These are phyloP conservation scores for Cercospora sojina DNA, from an alignment of 2,329 filamentous ascomycete genomes.

Conservation along the genomic window DNA sequence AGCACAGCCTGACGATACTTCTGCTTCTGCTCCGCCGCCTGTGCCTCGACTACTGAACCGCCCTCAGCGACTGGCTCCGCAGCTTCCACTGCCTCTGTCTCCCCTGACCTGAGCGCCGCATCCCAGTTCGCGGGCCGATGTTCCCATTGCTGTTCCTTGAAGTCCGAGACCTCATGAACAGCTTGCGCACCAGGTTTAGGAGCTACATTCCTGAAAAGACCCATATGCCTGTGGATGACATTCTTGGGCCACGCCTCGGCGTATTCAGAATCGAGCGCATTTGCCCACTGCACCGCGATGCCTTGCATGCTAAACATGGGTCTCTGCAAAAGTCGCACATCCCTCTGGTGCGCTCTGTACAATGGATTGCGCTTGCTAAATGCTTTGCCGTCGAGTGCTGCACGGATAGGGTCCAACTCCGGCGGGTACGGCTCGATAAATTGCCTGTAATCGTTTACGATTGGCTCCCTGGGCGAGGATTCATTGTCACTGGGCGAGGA, in stretches of 20 bases:
- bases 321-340: constrained; percentile 14
- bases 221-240: constrained; percentile 36
- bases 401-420: constrained; percentile 14
- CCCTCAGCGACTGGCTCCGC: neutral
- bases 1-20: constrained; percentile 1
- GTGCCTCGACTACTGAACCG: neutral
- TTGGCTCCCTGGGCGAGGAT: neutral
- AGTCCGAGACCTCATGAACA: constrained; percentile 1
- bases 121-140: neutral
- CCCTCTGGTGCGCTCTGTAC: neutral
- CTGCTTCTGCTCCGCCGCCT: neutral
- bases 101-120: neutral
- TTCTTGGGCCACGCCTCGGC: constrained; percentile 38
- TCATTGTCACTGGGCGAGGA: neutral
- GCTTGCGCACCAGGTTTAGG: constrained; percentile 7
- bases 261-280: constrained; percentile 41
- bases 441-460: constrained; percentile 12
- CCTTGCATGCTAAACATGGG: constrained; percentile 32
- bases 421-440: constrained; percentile 27
- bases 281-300: constrained; percentile 39
- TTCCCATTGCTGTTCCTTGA: constrained; percentile 7
- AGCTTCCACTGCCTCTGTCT: neutral
- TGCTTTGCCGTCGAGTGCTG: constrained; percentile 15
- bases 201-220: constrained; percentile 29
- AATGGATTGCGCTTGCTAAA: constrained; percentile 10